Conservation (phyloP, 495 filamentous ascomycete species). For the Annulohypoxylon moriforme region DNA sequence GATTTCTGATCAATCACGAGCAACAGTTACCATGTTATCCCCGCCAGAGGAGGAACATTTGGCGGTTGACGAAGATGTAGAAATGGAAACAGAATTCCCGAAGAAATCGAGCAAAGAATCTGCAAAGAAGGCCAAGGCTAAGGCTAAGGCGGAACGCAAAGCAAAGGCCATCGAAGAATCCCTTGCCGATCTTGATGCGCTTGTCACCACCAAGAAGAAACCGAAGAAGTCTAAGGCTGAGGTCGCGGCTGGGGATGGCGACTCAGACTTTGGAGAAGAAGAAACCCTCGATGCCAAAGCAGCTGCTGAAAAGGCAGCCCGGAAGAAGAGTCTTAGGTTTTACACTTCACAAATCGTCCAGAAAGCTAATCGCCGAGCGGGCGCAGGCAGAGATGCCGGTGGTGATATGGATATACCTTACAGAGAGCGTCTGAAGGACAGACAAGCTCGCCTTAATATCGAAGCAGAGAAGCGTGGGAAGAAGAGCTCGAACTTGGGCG, state of each 20-base stretch:
- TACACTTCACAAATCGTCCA: constrained; percentile 97
- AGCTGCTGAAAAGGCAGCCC: constrained; percentile 82
- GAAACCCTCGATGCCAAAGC: constrained; percentile 58
- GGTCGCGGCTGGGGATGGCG: constrained; percentile 54
- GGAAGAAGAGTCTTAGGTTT: constrained; percentile 91
- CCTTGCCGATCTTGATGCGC: constrained; percentile 58
- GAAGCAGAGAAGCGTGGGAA: constrained; percentile 88
- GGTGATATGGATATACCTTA: constrained; percentile 94
- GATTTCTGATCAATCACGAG: constrained; percentile 29
- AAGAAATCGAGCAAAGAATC: constrained; percentile 47
- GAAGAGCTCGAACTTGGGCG: constrained; percentile 68
- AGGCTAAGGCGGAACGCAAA: constrained; percentile 45
- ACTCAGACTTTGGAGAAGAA: constrained; percentile 76
- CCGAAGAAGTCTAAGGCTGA: constrained; percentile 53
- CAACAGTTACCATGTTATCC: constrained; percentile 48
- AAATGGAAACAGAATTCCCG: constrained; percentile 34
- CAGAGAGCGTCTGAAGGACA: constrained; percentile 85
- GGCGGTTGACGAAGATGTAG: constrained; percentile 45
- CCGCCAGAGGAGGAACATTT: constrained; percentile 51
- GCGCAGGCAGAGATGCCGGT: constrained; percentile 83
- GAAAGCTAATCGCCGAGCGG: constrained; percentile 85
- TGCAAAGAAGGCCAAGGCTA: constrained; percentile 53
- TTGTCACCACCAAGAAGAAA: constrained; percentile 58
- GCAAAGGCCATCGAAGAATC: constrained; percentile 58
- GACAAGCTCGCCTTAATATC: constrained; percentile 82